Base-by-base conservation (phyloP, 306 rosid species). In the Pachyrhizus erosus region DNA sequence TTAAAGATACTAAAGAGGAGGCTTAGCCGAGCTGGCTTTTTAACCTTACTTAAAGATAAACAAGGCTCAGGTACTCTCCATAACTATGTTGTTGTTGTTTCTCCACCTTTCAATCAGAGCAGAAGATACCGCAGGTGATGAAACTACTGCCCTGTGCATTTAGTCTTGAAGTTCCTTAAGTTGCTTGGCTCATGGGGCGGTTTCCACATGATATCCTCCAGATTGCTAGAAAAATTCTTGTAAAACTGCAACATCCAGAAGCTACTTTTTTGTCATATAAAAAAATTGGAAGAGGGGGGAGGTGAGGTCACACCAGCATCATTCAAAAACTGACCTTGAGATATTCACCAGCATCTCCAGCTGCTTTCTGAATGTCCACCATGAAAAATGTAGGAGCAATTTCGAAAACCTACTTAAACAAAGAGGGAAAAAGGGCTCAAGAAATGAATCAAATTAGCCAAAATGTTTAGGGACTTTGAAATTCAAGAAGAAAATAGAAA, bases 121-220 rank as follows among this genome's bases (percentile, higher is more conserved):
- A 4, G 48, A 65, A 17, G 80, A 80, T 43, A 34, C 67, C 67
- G 17, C 49, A 4, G 2, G 67, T 75, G 58, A 66, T 66, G 52
- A 73, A 73, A 82, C 88, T 91, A 92, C 34, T 84, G 87, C 75
- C 73, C 91, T 80, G 85, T 92, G 82, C 87, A 87, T 88, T 81
- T 89, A 51, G 78, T 87, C 84, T 84, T 94, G 80, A 85, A 11
- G 87, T 68, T 68, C 80, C 84, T 92, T 54, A 86, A 82, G 83
- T 94, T 94, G 91, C 86, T 84, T 43, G 91, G 39, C 80, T 92
- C 98, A 45, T 48, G 64, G 7, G 93, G 87, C 0, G 91, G 97
- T 89, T 91, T 92, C 98, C 94, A 94, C 86, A 94, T 88, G 79
- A 94, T 94, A 81, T 94, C 98, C 76, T 94, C 97, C 49, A 92